These are phyloP conservation scores for Sequoiadendron giganteum DNA, from an alignment of 75 land plant genomes.

Conservation along the genomic window DNA sequence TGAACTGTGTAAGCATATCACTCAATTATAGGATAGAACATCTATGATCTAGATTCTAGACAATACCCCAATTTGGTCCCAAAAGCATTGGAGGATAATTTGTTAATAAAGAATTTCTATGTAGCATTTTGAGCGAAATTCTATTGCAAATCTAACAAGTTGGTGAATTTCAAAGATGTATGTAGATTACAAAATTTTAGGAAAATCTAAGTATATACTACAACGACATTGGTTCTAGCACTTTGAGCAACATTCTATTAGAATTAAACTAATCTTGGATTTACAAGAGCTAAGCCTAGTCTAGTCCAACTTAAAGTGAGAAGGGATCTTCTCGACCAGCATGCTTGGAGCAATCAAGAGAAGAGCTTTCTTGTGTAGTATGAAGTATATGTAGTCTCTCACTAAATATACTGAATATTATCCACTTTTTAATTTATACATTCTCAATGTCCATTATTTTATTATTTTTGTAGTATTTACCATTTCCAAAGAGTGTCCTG, in stretches of 20 bases:
- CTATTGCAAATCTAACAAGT: neutral
- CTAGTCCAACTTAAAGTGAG: neutral
- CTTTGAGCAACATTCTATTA: no score
- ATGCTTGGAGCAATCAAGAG: conserved; percentile 70
- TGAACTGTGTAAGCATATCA: neutral
- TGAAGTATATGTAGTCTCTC: conserved; percentile 4
- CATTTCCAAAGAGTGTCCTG: no score
- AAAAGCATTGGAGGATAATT: neutral
- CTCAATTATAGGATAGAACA: neutral
- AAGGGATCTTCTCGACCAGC: conserved; percentile 24
- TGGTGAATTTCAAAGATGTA: neutral
- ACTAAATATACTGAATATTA: no score
- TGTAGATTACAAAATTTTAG: neutral
- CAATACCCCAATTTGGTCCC: neutral
- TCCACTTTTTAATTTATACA: no score
- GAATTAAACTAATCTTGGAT: neutral
- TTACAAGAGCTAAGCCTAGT: neutral
- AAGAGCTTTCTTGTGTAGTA: conserved; percentile 93
- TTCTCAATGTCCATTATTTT: no score
- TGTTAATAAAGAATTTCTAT: neutral
- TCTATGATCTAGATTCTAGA: neutral
- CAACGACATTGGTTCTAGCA: neutral
- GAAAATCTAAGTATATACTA: neutral
- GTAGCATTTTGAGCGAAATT: neutral
- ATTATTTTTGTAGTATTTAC: no score